phyloP scores from a whole-genome alignment of 148 eudicot species.

The Amaranthus hypochondriacus region DNA sequence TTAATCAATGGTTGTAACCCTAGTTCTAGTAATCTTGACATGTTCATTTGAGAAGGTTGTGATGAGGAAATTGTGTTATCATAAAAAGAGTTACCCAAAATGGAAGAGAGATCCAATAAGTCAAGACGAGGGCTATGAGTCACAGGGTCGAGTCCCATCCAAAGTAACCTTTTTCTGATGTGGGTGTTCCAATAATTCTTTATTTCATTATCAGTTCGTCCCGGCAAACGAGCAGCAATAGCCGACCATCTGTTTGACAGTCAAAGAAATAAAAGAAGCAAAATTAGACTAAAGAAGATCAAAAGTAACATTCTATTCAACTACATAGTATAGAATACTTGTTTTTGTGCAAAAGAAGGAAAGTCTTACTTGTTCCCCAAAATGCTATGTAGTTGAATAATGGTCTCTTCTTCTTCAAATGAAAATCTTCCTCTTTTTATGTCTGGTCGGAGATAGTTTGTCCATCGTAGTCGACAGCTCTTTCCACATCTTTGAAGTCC shows the following conservation, averaged over 20 bases:
- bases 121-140: slow-evolving; percentile 91
- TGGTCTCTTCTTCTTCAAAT: slow-evolving; percentile 88
- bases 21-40: slow-evolving; percentile 53
- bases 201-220: slow-evolving; percentile 92
- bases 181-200: slow-evolving; percentile 98
- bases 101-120: slow-evolving; percentile 67
- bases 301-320: slow-evolving; percentile 5
- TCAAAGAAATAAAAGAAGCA: slow-evolving; percentile 26
- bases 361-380: slow-evolving; percentile 87
- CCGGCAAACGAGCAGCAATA: slow-evolving; percentile 88
- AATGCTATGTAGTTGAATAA: slow-evolving; percentile 84
- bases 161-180: slow-evolving; percentile 66
- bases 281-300: slow-evolving; percentile 10
- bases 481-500: slow-evolving; percentile 95
- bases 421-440: slow-evolving; percentile 90
- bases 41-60: slow-evolving; percentile 45
- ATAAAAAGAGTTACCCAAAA: slow-evolving; percentile 45
- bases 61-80: slow-evolving; percentile 18
- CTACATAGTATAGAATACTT: slow-evolving; percentile 8
- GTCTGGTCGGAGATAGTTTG: slow-evolving; percentile 90
- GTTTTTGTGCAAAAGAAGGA: not conserved
- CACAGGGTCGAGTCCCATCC: slow-evolving; percentile 96
- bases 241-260: slow-evolving; percentile 75
- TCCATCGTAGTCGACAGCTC: slow-evolving; percentile 94
- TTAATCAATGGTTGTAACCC: slow-evolving; percentile 52